A percentile compares a stretch with the other conserved stretches of the same genome.
phyloP scores from a whole-genome alignment of 129 eudicot species.

The Dittrichia graveolens region DNA sequence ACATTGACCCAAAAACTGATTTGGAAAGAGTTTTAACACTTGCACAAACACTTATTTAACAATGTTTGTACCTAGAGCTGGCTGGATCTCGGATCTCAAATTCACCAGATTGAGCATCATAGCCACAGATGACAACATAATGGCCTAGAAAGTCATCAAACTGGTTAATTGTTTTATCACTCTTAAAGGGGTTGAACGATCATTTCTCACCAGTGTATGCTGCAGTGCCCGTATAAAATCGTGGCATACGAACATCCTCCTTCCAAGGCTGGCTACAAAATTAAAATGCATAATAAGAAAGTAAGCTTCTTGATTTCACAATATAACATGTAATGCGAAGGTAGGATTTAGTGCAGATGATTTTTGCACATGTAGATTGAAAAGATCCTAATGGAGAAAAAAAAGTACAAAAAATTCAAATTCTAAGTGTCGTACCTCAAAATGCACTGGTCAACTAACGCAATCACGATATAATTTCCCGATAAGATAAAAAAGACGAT shows the following conservation, averaged over 20 bases:
- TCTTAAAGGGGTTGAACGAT: background rate
- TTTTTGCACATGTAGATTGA: too few species aligned
- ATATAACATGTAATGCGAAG: background rate
- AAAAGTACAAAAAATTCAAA: background rate
- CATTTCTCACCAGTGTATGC: constrained; percentile 76
- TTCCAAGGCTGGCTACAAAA: constrained; percentile 63
- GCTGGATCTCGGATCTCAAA: constrained; percentile 99
- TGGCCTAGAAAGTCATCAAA: constrained; percentile 60
- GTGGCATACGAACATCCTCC: constrained; percentile 67
- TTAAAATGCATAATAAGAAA: background rate
- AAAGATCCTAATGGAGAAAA: too few species aligned
- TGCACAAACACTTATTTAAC: background rate
- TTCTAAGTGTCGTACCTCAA: too few species aligned
- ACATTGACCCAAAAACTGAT: background rate
- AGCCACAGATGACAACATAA: constrained; percentile 87
- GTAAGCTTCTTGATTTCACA: constrained; percentile 20
- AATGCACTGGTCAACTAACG: constrained; percentile 82
- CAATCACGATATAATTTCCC: constrained; percentile 83
- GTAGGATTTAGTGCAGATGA: background rate
- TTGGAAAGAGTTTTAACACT: background rate
- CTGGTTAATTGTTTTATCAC: background rate
- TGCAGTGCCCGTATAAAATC: constrained; percentile 49
- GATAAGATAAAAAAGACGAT: constrained; percentile 70
- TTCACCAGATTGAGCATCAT: constrained; percentile 74
- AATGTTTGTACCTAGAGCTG: constrained; percentile 26